phyloP scores from a whole-genome alignment of 371 early-diverging fungal species.

The Mucor indicus region DNA sequence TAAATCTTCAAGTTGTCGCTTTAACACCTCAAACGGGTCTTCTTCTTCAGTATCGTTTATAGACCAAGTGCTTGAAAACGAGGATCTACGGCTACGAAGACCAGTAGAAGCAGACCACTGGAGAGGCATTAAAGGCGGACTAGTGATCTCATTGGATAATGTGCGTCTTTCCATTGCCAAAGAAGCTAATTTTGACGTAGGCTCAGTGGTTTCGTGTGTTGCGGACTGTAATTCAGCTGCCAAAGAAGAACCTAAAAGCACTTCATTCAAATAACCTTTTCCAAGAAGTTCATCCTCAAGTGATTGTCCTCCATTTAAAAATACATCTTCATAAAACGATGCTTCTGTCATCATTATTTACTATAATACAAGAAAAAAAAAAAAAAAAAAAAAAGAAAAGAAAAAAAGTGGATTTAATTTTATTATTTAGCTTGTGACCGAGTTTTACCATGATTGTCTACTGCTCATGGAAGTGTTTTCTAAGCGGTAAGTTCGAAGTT shows the following conservation, averaged over 20 bases:
- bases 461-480: conserved; percentile 52
- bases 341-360: conserved; percentile 24
- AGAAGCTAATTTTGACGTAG: conserved; percentile 28
- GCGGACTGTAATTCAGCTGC: conserved; percentile 53
- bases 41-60: conserved; percentile 38
- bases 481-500: conserved; percentile 59
- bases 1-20: conserved; percentile 46
- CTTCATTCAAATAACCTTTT: conserved; percentile 34
- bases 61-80: conserved; percentile 39
- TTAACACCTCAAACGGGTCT: conserved; percentile 50
- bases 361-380: background rate
- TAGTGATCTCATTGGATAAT: conserved; percentile 13
- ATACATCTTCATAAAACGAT: conserved; percentile 35
- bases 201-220: conserved; percentile 14
- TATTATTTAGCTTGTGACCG: too few relatives aligned
- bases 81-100: conserved; percentile 15
- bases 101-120: conserved; percentile 35
- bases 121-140: conserved; percentile 20
- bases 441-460: conserved; percentile 50
- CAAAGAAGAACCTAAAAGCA: conserved; percentile 42
- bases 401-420: background rate
- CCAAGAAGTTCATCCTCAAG: conserved; percentile 49
- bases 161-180: conserved; percentile 31
- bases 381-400: background rate
- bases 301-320: conserved; percentile 31